Evolutionary conservation across 108 stramenopile species (phyloP).

Genomic region (Fragilariopsis cylindrus): DNA sequence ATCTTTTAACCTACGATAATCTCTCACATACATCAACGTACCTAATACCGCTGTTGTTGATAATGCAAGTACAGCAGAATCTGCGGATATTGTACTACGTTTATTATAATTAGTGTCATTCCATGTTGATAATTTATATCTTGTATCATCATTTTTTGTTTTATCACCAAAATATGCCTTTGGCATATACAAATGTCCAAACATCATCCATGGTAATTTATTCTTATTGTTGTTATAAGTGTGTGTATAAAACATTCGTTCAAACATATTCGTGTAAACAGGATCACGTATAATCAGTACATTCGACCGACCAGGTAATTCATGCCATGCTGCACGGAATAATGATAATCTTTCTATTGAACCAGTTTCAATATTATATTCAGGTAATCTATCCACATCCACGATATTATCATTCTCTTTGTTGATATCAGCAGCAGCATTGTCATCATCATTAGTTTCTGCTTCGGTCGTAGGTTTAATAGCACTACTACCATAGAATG

Average conservation of each 20-base stretch:
- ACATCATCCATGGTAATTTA: conserved; percentile 41
- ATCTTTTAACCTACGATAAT: conserved; percentile 70
- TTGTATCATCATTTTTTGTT: background rate
- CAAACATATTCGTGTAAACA: conserved; percentile 79
- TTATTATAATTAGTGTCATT: conserved; percentile 8
- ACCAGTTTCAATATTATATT: background rate
- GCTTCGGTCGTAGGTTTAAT: background rate
- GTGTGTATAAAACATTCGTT: conserved; percentile 42
- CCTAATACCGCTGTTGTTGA: conserved; percentile 36
- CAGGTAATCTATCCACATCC: background rate
- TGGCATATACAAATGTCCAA: conserved; percentile 66
- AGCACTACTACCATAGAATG: conserved; percentile 25
- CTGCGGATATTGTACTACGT: background rate
- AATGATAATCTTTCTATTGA: conserved; percentile 48
- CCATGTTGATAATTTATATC: conserved; percentile 41
- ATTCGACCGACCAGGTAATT: conserved; percentile 77
- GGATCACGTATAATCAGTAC: conserved; percentile 73
- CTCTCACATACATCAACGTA: conserved; percentile 61
- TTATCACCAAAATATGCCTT: background rate
- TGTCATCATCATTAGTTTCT: background rate
- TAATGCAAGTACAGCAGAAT: background rate
- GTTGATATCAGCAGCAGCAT: background rate
- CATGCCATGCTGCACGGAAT: conserved; percentile 73
- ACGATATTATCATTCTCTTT: background rate
- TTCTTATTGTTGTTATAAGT: background rate